Evolutionary conservation across 352 stramenopile species (phyloP).

Genomic region (Globisporangium iwayamae): DNA sequence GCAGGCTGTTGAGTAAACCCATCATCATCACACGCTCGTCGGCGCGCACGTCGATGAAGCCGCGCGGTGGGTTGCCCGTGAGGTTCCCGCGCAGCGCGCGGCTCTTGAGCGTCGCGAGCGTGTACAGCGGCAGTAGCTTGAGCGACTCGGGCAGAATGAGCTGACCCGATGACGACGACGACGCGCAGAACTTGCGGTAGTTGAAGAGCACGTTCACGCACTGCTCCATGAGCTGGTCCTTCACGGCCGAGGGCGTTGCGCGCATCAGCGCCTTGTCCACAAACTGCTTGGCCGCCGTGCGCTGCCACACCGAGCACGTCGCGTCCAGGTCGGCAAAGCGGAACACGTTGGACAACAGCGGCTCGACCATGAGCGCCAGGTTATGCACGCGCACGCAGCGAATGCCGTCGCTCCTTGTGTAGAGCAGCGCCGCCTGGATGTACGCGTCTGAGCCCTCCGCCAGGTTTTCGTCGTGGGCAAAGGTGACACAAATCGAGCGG

Average conservation of each 20-base stretch:
- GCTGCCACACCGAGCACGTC: conserved; percentile 84
- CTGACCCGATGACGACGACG: conserved; percentile 87
- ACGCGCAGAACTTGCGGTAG: conserved; percentile 90
- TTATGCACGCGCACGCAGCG: conserved; percentile 92
- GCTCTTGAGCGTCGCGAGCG: conserved; percentile 82
- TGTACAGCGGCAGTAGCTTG: conserved; percentile 89
- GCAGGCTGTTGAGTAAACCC: conserved; percentile 70
- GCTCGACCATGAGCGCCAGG: conserved; percentile 72
- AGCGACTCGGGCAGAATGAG: conserved; percentile 91
- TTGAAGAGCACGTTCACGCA: conserved; percentile 87
- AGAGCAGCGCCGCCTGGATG: conserved; percentile 88
- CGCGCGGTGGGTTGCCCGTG: conserved; percentile 68
- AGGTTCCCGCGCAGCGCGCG: conserved; percentile 83
- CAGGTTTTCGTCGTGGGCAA: conserved; percentile 86
- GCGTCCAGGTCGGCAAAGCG: conserved; percentile 86
- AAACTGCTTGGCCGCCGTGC: conserved; percentile 71
- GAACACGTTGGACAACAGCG: conserved; percentile 85
- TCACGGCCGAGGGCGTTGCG: conserved; percentile 65
- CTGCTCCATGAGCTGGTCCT: conserved; percentile 80
- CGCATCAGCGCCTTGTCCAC: conserved; percentile 81
- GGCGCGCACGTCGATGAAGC: conserved; percentile 82
- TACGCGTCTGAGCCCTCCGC: conserved; percentile 70
- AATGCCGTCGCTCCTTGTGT: conserved; percentile 80
- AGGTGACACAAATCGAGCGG: conserved; percentile 80
- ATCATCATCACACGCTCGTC: conserved; percentile 89